Percentiles rank a stretch among this genome's conserved stretches.
These are phyloP conservation scores for Pseudozyma sp. DNA, from an alignment of 1,284 basidiomycete species.

Conservation along the genomic window DNA sequence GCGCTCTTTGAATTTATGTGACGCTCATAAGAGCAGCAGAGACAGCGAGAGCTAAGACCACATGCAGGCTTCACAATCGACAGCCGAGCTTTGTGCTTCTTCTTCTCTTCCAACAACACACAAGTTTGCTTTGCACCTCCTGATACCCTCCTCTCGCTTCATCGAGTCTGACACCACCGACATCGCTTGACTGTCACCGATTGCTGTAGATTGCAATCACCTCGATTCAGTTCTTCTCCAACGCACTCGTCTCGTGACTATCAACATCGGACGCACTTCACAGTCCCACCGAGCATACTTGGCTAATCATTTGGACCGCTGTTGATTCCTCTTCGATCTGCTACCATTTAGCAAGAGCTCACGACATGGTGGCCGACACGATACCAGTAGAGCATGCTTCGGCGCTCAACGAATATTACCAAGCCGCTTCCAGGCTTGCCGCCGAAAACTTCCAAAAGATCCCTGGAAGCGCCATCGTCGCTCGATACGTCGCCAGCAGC, in stretches of 20 bases:
- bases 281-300: background rate
- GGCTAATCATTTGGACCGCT: background rate
- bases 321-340: background rate
- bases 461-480: conserved; percentile 88
- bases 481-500: conserved; percentile 84
- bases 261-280: too few species aligned
- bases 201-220: too few species aligned
- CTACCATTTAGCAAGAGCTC: background rate
- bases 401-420: conserved; percentile 35
- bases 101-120: too few species aligned
- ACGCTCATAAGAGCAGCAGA: background rate
- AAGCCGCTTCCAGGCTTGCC: conserved; percentile 18
- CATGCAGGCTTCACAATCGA: too few species aligned
- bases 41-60: background rate
- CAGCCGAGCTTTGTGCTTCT: too few species aligned
- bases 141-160: too few species aligned
- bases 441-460: conserved; percentile 70
- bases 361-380: conserved; percentile 21
- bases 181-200: too few species aligned
- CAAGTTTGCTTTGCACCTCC: too few species aligned
- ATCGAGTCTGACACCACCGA: too few species aligned
- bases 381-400: conserved; percentile 27
- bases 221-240: too few species aligned
- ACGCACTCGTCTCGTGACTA: too few species aligned
- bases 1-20: background rate